A percentile compares a stretch with the other conserved stretches of the same genome.
Conservation (phyloP, 129 eudicot genomes). For the Artemisia annua region DNA sequence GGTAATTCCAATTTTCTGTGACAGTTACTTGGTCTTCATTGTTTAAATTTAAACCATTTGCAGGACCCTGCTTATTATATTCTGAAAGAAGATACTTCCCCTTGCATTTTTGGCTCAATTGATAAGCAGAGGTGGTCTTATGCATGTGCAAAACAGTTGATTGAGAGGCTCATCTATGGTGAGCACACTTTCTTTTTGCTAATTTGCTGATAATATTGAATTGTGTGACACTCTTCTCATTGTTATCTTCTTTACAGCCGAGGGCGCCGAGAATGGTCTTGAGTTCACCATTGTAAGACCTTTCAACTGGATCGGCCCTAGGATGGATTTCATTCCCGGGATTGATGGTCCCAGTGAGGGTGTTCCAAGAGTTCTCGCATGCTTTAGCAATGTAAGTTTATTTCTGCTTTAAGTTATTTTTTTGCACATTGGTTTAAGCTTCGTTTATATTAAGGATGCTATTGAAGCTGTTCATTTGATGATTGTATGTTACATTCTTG, state of each 20-base stretch:
- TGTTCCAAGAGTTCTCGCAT: conserved; percentile 95
- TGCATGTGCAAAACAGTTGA: conserved; percentile 95
- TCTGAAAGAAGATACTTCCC: conserved; percentile 78
- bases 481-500: conserved; percentile 57
- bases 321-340: conserved; percentile 99
- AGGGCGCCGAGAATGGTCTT: conserved; percentile 97
- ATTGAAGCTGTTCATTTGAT: conserved; percentile 95
- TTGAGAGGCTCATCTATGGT: conserved; percentile 97
- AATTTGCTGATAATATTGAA: not conserved
- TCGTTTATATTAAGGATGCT: conserved; percentile 94
- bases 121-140: conserved; percentile 99
- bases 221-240: conserved; percentile 5
- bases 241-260: conserved; percentile 48
- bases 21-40: not conserved
- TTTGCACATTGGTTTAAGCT: conserved; percentile 11
- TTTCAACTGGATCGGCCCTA: conserved; percentile 99
- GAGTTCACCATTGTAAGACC: conserved; percentile 97
- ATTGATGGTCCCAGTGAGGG: conserved; percentile 99
- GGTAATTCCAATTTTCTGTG: not conserved
- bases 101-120: conserved; percentile 94
- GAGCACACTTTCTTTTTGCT: conserved; percentile 16
- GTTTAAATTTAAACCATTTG: not conserved
- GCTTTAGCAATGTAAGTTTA: conserved; percentile 82
- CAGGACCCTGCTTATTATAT: conserved; percentile 89
- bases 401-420: no score